phyloP scores from a whole-genome alignment of 1,284 basidiomycete genomes.

The Inonotus hispidus region DNA sequence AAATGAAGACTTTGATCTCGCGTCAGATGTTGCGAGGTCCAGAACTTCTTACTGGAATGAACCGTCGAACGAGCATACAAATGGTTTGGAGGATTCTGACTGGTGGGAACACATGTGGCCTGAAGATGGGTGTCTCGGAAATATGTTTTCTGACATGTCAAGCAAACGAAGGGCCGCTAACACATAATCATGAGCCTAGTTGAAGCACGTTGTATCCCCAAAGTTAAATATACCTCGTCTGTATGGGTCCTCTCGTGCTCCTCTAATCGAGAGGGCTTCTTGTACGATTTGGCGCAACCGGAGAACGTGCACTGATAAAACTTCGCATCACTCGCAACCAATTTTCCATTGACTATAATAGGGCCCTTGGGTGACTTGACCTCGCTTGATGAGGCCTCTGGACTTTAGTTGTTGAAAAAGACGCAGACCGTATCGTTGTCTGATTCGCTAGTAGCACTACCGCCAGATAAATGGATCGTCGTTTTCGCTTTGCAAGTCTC shows the following conservation, averaged over 20 bases:
- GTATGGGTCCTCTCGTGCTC: conserved; percentile 88
- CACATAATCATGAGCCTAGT: background rate
- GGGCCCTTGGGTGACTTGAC: conserved; percentile 19
- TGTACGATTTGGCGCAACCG: conserved; percentile 78
- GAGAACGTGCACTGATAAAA: conserved; percentile 55
- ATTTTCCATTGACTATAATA: conserved; percentile 37
- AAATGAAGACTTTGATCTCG: conserved; percentile 65
- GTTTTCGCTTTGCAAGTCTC: conserved; percentile 9
- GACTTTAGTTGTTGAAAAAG: background rate
- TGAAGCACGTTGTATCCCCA: background rate
- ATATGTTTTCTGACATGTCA: conserved; percentile 75
- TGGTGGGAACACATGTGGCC: conserved; percentile 81
- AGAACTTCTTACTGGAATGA: conserved; percentile 81
- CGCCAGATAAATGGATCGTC: conserved; percentile 15
- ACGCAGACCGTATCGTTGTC: conserved; percentile 5
- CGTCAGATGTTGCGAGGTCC: conserved; percentile 84
- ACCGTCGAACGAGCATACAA: conserved; percentile 61
- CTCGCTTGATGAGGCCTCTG: conserved; percentile 9
- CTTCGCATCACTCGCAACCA: conserved; percentile 33
- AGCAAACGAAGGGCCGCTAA: conserved; percentile 80
- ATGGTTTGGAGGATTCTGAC: conserved; percentile 58
- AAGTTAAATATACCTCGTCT: conserved; percentile 63
- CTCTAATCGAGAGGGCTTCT: conserved; percentile 77
- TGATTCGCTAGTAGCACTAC: conserved; percentile 10
- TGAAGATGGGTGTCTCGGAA: conserved; percentile 82